Conservation (phyloP, 257 asterid species). For the Nemophila menziesii region DNA sequence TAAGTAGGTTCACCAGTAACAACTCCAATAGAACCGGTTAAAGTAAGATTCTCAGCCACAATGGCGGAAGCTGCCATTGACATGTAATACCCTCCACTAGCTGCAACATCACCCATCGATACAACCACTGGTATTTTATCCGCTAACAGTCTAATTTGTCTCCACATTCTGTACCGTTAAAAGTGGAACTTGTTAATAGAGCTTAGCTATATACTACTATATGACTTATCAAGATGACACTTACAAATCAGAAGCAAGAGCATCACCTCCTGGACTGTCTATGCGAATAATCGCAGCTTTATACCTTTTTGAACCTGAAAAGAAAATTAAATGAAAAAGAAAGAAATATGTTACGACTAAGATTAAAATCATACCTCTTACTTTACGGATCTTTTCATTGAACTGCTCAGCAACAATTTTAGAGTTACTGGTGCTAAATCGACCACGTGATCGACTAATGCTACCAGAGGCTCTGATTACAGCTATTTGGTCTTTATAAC, state of each 20-base stretch:
- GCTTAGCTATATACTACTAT: no score
- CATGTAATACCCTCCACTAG: slow-evolving; percentile 99
- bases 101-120: slow-evolving; percentile 99
- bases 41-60: slow-evolving; percentile 84
- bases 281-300: slow-evolving; percentile 4
- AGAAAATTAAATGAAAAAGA: no score
- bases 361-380: slow-evolving; percentile 43
- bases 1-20: slow-evolving; percentile 57
- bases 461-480: slow-evolving; percentile 93
- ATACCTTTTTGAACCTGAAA: slow-evolving; percentile 2
- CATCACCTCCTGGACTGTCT: slow-evolving; percentile 8
- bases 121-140: slow-evolving; percentile 81
- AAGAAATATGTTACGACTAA: no score
- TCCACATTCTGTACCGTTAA: slow-evolving; percentile 73
- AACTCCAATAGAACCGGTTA: slow-evolving; percentile 97
- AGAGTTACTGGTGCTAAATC: slow-evolving; percentile 51
- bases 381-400: slow-evolving; percentile 77
- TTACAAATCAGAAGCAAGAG: slow-evolving; percentile 9
- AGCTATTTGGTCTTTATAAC: slow-evolving; percentile 65
- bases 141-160: slow-evolving; percentile 90
- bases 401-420: slow-evolving; percentile 79
- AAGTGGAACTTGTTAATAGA: not conserved
- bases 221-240: no score
- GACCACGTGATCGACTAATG: slow-evolving; percentile 69
- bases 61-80: slow-evolving; percentile 83